Conservation (phyloP, 2,329 filamentous ascomycete genomes). For the Pseudopithomyces maydicus region DNA sequence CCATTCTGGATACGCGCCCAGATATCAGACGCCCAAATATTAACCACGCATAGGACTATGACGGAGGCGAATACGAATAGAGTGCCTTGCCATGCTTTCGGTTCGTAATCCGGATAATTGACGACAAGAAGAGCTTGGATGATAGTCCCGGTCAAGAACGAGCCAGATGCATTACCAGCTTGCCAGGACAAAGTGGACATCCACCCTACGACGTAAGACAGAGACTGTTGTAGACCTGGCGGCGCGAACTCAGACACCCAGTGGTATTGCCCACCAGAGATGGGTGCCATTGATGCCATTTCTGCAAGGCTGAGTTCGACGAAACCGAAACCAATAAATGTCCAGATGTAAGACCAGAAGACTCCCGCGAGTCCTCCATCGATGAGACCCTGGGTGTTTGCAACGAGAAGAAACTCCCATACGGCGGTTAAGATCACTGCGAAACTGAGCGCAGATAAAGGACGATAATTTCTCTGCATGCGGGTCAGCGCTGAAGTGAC, state of each 20-base stretch:
- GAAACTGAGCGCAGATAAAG: constrained; percentile 39
- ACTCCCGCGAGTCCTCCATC: constrained; percentile 40
- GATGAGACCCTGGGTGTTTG: constrained; percentile 34
- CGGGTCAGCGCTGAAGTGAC: neutral
- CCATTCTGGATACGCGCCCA: constrained; percentile 44
- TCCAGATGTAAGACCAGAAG: constrained; percentile 44
- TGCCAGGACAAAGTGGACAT: constrained; percentile 58
- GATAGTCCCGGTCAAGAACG: constrained; percentile 54
- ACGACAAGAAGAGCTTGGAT: constrained; percentile 52
- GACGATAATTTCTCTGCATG: constrained; percentile 36
- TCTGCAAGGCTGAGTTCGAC: constrained; percentile 43
- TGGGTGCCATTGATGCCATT: constrained; percentile 38
- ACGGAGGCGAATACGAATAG: constrained; percentile 55
- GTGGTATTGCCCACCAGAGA: constrained; percentile 41
- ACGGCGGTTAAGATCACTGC: constrained; percentile 39
- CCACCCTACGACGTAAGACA: constrained; percentile 47
- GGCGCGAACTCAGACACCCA: constrained; percentile 44
- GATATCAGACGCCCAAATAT: constrained; percentile 37
- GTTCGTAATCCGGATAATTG: constrained; percentile 49
- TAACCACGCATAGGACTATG: constrained; percentile 50
- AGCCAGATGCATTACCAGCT: constrained; percentile 54
- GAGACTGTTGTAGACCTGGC: constrained; percentile 28
- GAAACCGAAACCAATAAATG: constrained; percentile 37
- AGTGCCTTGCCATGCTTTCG: constrained; percentile 55
- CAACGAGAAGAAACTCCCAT: constrained; percentile 41